Evolutionary conservation across 768 basidiomycete genomes (phyloP).

Genomic region (Lactarius psammicola): DNA sequence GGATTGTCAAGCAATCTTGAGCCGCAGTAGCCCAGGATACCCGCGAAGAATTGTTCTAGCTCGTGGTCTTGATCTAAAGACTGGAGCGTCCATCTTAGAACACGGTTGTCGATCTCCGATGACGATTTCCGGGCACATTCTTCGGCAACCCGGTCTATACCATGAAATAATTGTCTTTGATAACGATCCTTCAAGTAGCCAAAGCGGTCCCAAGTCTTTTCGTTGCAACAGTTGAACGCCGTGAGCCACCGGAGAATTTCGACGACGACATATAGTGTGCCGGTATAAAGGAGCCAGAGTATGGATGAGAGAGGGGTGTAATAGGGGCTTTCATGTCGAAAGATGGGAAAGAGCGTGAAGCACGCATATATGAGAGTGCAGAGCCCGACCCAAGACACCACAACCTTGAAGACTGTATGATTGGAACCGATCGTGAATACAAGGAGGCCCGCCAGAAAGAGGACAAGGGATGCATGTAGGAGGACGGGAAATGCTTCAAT

Average conservation of each 20-base stretch:
- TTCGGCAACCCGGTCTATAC: background rate
- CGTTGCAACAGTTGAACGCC: background rate
- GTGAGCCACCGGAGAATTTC: background rate
- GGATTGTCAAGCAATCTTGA: background rate
- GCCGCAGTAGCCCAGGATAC: background rate
- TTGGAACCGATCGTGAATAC: conserved; percentile 2
- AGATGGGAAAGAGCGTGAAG: background rate
- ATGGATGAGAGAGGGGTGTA: background rate
- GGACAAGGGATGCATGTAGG: conserved; percentile 15
- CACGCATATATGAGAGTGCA: background rate
- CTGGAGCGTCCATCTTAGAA: background rate
- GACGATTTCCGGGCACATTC: background rate
- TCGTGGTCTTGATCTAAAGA: too few species aligned
- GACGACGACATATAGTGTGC: background rate
- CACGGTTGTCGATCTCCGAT: background rate
- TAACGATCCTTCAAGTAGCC: background rate
- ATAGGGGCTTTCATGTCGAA: background rate
- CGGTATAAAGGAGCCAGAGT: background rate
- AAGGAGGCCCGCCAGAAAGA: conserved; percentile 17
- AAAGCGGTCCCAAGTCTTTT: background rate
- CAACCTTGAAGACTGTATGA: background rate
- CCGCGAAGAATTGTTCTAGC: background rate
- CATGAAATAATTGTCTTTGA: background rate
- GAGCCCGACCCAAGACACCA: background rate
- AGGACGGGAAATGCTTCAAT: conserved; percentile 5